Base-by-base conservation (phyloP, 148 eudicot genomes). In the Chenopodium berlandieri region DNA sequence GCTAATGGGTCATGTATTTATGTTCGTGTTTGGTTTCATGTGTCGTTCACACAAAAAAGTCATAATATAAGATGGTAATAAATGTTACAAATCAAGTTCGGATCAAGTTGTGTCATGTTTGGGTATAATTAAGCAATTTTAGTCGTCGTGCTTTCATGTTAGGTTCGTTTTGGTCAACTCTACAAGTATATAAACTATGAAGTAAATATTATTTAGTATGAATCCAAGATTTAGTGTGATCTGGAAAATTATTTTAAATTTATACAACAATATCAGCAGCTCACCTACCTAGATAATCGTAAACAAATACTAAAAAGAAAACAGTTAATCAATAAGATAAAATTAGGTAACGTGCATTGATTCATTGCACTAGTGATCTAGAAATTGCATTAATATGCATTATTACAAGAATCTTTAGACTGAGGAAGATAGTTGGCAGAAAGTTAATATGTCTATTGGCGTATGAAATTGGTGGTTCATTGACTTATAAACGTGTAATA, bases 381-480 rank as follows among this genome's bases (percentile, higher is more conserved):
- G 9, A 31, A 17, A 14, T 30, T 31, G 72, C 16, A 66, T 66
- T 9, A 66, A 66, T 66, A 25, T 40, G 27, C 70, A 34, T 32
- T 12, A 70, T 70, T 22, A 70, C 47, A 14, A 31, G n/a, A 34
- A 37, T 70, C 62, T 13, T 56, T 56, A 56, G 62, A 56, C 16
- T 17, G 62, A 14, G 62, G 6, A 56, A 16, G 62, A 14, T 56
- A 56, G 19, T 14, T 17, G 62, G 16, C 17, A 14, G 16, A 5
- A 17, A 56, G 62, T 56, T 50, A 50, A 50, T 16, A 50, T 50
- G 54, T 50, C 14, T 13, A 2, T 70, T 70, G 37, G 16, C 54
- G 50, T 77, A 50, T 83, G 62, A 40, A 30, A 16, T 30, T 63
- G 73, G 40, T 72, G 80, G 20, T 69, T 46, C 22, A 47, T 79